A percentile compares a stretch with the other conserved stretches of the same genome.
phyloP scores from a whole-genome alignment of 2,329 filamentous ascomycete species.

The Hypoxylon sp. region DNA sequence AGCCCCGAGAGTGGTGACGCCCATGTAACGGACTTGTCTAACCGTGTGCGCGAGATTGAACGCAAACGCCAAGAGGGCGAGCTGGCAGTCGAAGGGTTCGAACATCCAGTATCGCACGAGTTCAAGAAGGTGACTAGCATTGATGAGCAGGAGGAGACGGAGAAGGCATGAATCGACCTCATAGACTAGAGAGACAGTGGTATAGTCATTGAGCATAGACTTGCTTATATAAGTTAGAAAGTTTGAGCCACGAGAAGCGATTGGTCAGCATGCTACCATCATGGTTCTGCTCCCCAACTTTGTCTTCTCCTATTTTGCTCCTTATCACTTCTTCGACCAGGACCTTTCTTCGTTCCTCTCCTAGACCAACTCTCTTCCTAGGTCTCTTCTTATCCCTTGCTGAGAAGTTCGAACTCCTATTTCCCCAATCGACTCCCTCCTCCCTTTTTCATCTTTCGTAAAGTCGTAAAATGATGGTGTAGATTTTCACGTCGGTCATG shows the following conservation, averaged over 20 bases:
- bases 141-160: conserved; percentile 72
- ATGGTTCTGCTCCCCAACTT: neutral
- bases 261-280: conserved; percentile 19
- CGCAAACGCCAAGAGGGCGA: conserved; percentile 47
- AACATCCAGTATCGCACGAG: conserved; percentile 52
- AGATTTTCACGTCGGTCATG: conserved; percentile 24
- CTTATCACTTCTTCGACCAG: conserved; percentile 2
- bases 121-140: conserved; percentile 64
- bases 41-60: conserved; percentile 77
- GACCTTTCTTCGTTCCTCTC: neutral
- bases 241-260: conserved; percentile 12
- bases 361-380: neutral
- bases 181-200: neutral
- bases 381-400: neutral
- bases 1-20: conserved; percentile 83
- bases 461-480: conserved; percentile 37
- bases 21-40: conserved; percentile 87
- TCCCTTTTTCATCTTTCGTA: conserved; percentile 20
- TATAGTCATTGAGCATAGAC: conserved; percentile 1
- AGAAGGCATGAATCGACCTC: conserved; percentile 49
- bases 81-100: conserved; percentile 35
- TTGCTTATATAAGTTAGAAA: neutral
- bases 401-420: neutral
- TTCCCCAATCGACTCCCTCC: neutral
- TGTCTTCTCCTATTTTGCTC: neutral